Percentiles rank a stretch among this genome's conserved stretches.
Evolutionary conservation across 2,329 filamentous ascomycete species (phyloP).

Genomic region (Cladosporium sphaerospermum): DNA sequence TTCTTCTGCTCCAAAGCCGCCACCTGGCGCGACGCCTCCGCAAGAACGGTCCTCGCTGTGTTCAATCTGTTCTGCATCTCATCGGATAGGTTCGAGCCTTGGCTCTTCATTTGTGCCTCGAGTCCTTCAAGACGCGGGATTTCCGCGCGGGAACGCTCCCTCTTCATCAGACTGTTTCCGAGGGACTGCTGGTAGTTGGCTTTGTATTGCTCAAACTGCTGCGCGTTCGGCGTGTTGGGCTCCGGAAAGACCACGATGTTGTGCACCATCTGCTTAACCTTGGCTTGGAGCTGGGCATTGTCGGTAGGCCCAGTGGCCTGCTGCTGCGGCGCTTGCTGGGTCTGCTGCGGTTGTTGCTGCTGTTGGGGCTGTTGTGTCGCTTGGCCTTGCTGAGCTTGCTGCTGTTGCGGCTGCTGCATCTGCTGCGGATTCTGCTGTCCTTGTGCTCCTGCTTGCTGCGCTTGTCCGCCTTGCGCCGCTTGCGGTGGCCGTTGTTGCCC

Average conservation of each 20-base stretch:
- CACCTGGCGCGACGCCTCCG: background rate
- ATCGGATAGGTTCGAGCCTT: background rate
- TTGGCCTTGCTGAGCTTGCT: conserved; percentile 15
- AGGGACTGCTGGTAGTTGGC: conserved; percentile 4
- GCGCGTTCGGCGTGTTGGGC: conserved; percentile 10
- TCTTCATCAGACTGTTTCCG: conserved; percentile 6
- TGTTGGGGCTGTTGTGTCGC: background rate
- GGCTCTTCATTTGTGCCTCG: conserved; percentile 3
- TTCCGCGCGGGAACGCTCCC: conserved; percentile 7
- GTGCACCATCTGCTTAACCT: conserved; percentile 14
- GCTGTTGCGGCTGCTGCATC: conserved; percentile 10
- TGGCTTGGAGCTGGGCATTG: conserved; percentile 10
- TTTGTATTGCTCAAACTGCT: conserved; percentile 15
- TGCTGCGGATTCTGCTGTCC: conserved; percentile 16
- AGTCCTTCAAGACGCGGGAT: conserved; percentile 1
- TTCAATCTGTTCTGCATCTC: conserved; percentile 1
- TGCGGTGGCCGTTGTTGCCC: conserved; percentile 19
- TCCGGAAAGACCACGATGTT: conserved; percentile 14
- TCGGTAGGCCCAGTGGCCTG: conserved; percentile 16
- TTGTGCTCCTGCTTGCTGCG: conserved; percentile 6
- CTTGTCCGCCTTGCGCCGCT: conserved; percentile 7
- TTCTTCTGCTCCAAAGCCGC: conserved; percentile 10
- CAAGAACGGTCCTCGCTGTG: background rate
- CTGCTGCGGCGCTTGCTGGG: conserved; percentile 17
- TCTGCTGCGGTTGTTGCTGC: conserved; percentile 11